A percentile compares a stretch with the other conserved stretches of the same genome.
These are phyloP conservation scores for carrot (Daucus carota) DNA, from an alignment of 129 eudicot species.

Conservation along the genomic window DNA sequence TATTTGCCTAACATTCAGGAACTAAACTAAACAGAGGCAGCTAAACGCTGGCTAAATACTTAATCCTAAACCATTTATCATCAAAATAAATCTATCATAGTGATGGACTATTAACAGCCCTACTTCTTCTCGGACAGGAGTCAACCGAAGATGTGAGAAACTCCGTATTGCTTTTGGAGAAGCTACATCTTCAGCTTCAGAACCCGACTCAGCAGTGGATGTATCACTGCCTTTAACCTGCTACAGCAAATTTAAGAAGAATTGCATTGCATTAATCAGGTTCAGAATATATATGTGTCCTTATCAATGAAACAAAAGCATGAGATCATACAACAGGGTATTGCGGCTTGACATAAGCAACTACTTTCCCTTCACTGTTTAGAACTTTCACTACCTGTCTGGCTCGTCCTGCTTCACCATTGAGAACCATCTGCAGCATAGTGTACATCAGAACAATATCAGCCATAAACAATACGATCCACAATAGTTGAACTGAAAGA, in stretches of 20 bases:
- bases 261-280: neutral
- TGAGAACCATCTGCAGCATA: conserved; percentile 64
- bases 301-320: neutral
- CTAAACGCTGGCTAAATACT: too few species aligned
- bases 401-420: conserved; percentile 82
- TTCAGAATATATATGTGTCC: neutral
- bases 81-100: neutral
- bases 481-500: neutral
- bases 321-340: conserved; percentile 49
- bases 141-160: conserved; percentile 73
- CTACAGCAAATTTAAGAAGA: conserved; percentile 11
- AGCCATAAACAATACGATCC: neutral
- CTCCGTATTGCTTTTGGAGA: conserved; percentile 68
- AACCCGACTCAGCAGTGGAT: conserved; percentile 93
- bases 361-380: conserved; percentile 87
- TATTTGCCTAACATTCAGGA: neutral
- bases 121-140: conserved; percentile 98
- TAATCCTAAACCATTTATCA: neutral
- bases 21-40: neutral
- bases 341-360: conserved; percentile 82
- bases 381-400: conserved; percentile 87
- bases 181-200: conserved; percentile 97
- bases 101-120: conserved; percentile 3
- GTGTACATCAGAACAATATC: conserved; percentile 11
- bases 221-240: conserved; percentile 90